Base-by-base conservation (phyloP, 2,329 filamentous ascomycete species). In the Ophiocordyceps camponoti-saundersi region DNA sequence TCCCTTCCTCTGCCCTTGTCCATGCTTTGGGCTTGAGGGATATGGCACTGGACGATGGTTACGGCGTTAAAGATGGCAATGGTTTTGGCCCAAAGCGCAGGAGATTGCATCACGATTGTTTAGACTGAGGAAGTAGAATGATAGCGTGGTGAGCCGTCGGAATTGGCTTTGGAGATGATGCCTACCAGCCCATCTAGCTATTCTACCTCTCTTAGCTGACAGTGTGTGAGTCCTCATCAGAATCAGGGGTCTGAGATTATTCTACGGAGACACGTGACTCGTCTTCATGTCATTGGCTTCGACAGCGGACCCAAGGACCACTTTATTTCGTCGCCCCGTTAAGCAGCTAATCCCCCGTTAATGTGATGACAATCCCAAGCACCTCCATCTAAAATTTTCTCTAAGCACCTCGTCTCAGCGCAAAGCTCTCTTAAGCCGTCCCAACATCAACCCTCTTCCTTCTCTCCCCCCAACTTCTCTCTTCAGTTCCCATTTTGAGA, bases 51-150 rank as follows among this genome's bases (percentile, higher is more conserved):
- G 36, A 40, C 32, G 44, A 46, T 23, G 47, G 47, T 43, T 30
- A 20, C 44, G 47, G 47, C 47, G 47, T 48, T 48, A 32, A 36
- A 48, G 44, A 46, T 40, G 47, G 47, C 41, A 18, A 46, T 46
- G 47, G 41, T 48, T 48, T 44, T 43, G 44, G 47, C 47, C 44
- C 44, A 44, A n/a, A 16, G 42, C 44, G 26, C 7, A 10, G 21
- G 42, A 44, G 65, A n/a, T 20, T 6, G 16, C 7, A n/a, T 18
- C 5, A n/a, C 11, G 16, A n/a, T 18, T n/a, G 8, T n/a, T n/a
- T n/a, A n/a, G 36, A 20, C 36, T 11, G 36, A n/a, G n/a, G 6
- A 20, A 12, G 26, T 29, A 29, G 26, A 40, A 18, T 34, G 12
- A 34, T 6, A 34, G 7, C 16, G 6, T 34, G 12, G 3, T 34